Conservation (phyloP, 2,329 filamentous ascomycete species). For the Cercospora sp. region DNA sequence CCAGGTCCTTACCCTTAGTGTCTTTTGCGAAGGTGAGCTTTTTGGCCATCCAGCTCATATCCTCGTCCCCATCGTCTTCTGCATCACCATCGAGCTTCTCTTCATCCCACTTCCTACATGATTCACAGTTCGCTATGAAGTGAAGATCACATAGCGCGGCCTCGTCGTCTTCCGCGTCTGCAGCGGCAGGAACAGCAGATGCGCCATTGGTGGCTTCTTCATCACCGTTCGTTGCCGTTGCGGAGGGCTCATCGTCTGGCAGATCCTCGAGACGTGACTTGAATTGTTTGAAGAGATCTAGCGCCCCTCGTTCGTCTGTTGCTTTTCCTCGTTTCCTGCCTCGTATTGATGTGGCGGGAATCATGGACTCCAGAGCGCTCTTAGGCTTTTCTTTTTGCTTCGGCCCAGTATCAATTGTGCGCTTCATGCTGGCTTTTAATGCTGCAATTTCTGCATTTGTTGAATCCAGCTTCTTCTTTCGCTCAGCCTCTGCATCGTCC, state of each 20-base stretch:
- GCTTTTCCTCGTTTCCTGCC: conserved; percentile 67
- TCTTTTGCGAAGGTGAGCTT: conserved; percentile 84
- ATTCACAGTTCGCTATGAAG: conserved; percentile 94
- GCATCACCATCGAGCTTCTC: conserved; percentile 59
- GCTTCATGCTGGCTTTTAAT: conserved; percentile 78
- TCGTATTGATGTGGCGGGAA: conserved; percentile 68
- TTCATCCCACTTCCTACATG: conserved; percentile 81
- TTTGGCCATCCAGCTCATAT: conserved; percentile 81
- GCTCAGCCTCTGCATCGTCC: conserved; percentile 20
- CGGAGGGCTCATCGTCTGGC: conserved; percentile 19
- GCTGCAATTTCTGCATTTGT: conserved; percentile 80
- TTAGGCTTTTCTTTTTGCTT: conserved; percentile 60
- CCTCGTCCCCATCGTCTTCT: conserved; percentile 51
- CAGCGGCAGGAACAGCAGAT: conserved; percentile 9
- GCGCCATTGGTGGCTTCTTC: conserved; percentile 16
- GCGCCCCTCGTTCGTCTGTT: conserved; percentile 55
- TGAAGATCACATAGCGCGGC: conserved; percentile 84
- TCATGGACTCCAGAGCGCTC: conserved; percentile 70
- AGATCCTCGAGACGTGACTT: conserved; percentile 68
- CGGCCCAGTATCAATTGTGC: conserved; percentile 49
- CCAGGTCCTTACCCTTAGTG: conserved; percentile 83
- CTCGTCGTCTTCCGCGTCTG: conserved; percentile 61
- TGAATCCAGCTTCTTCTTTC: conserved; percentile 54
- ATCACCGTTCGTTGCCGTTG: neutral
- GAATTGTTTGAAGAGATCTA: conserved; percentile 77